Conservation (phyloP, 768 basidiomycete species). For the Pilatotrama ljubarskyi region DNA sequence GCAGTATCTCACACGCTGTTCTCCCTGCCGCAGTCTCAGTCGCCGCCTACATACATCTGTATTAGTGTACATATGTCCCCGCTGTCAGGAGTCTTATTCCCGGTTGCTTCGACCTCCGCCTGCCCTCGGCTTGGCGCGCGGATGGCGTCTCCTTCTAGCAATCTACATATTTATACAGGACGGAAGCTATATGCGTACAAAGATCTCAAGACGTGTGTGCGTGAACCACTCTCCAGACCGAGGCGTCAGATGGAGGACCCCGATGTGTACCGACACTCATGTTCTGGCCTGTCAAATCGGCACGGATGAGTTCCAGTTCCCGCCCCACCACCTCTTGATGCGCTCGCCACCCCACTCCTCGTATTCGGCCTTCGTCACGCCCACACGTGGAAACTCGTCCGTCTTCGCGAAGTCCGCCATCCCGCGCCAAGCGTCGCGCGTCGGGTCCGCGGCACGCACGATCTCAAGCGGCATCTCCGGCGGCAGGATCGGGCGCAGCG, state of each 20-base stretch:
- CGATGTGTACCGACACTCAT: not conserved
- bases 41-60: constrained; percentile 7
- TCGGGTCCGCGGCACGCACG: constrained; percentile 61
- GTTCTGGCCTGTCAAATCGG: constrained; percentile 1
- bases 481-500: constrained; percentile 82
- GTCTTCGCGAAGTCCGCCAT: constrained; percentile 78
- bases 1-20: no score
- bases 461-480: constrained; percentile 76
- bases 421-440: constrained; percentile 85
- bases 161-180: constrained; percentile 23
- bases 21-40: not conserved
- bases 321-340: constrained; percentile 88
- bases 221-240: not conserved
- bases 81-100: constrained; percentile 7
- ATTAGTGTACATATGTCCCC: constrained; percentile 12
- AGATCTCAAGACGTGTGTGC: not conserved
- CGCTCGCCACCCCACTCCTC: constrained; percentile 89
- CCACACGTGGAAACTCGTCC: constrained; percentile 51
- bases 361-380: constrained; percentile 79
- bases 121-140: not conserved
- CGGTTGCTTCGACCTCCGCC: constrained; percentile 11
- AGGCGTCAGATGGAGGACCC: not conserved
- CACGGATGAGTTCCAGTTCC: constrained; percentile 71
- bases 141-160: constrained; percentile 10
- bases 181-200: not conserved